These are phyloP conservation scores for Hibiscus mutabilis DNA, from an alignment of 345 rosid species.

Conservation along the genomic window DNA sequence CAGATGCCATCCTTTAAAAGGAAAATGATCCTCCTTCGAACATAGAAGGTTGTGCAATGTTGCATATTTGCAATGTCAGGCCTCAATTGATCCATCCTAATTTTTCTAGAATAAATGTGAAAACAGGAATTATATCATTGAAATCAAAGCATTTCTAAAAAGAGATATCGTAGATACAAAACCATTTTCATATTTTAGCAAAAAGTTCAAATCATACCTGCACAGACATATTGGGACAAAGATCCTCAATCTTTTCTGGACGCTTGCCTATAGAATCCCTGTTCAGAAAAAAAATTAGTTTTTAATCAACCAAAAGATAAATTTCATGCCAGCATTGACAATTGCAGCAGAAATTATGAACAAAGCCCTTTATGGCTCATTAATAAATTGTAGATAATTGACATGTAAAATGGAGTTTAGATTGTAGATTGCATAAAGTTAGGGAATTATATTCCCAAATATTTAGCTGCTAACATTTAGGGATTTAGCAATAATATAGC, in stretches of 20 bases:
- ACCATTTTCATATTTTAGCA: background rate
- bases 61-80: background rate
- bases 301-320: slow-evolving; percentile 2
- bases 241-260: slow-evolving; percentile 58
- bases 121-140: background rate
- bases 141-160: background rate
- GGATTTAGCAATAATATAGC: too few species aligned
- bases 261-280: slow-evolving; percentile 37
- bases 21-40: background rate
- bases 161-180: background rate
- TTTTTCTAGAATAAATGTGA: background rate
- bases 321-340: background rate
- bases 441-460: too few species aligned
- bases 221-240: slow-evolving; percentile 50
- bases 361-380: background rate
- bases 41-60: background rate
- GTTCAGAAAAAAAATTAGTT: slow-evolving; percentile 14
- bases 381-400: too few species aligned
- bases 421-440: too few species aligned
- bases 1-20: background rate
- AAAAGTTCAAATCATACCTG: slow-evolving; percentile 44
- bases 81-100: background rate
- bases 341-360: slow-evolving; percentile 1
- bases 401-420: too few species aligned
- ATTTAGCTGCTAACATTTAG: too few species aligned